Percentiles rank a stretch among this genome's conserved stretches.
Conservation (phyloP, 176 grass and related monocot species). For the Hsuehochloa calcarea region DNA sequence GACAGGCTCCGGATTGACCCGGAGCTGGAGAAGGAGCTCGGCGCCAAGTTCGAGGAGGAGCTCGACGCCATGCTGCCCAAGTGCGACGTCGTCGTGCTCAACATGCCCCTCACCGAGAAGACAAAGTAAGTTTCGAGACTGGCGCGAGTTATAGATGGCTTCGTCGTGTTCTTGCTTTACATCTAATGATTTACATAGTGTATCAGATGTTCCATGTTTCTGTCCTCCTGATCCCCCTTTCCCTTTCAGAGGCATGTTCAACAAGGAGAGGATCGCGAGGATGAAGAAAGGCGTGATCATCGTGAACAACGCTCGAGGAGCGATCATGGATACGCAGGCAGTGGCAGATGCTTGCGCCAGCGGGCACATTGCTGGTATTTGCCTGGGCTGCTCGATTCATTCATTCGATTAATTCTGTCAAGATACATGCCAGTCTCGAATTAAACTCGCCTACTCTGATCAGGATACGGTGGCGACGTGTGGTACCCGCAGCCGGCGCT, state of each 20-base stretch:
- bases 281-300: slow-evolving; percentile 79
- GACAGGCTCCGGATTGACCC: slow-evolving; percentile 28
- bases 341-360: slow-evolving; percentile 64
- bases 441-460: not conserved
- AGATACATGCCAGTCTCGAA: not conserved
- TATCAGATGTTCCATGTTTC: not conserved
- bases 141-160: too few species aligned
- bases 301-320: slow-evolving; percentile 80
- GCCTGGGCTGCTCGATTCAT: not conserved
- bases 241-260: slow-evolving; percentile 64
- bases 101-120: slow-evolving; percentile 57
- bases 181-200: too few species aligned
- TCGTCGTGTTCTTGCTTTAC: too few species aligned
- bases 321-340: slow-evolving; percentile 74
- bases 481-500: slow-evolving; percentile 75
- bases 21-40: slow-evolving; percentile 39
- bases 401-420: too few species aligned
- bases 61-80: slow-evolving; percentile 60
- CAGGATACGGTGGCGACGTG: slow-evolving; percentile 74
- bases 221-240: not conserved
- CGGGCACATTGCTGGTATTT: slow-evolving; percentile 60
- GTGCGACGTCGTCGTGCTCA: slow-evolving; percentile 54
- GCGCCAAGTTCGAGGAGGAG: slow-evolving; percentile 40
- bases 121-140: slow-evolving; percentile 26
- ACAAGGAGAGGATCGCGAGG: slow-evolving; percentile 74